Evolutionary conservation across 129 eudicot species (phyloP).

Genomic region (Glebionis coronaria): DNA sequence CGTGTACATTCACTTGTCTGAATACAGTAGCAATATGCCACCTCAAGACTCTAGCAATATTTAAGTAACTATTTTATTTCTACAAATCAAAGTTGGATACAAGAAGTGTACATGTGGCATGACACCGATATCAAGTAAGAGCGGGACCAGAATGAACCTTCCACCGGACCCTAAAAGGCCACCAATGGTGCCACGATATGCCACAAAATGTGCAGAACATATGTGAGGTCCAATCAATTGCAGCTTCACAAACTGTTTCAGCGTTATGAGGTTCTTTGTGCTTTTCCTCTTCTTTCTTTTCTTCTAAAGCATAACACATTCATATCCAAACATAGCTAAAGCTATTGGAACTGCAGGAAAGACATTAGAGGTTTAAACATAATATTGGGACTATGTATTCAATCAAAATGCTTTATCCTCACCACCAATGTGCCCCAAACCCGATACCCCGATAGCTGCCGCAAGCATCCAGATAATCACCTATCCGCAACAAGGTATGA

Average conservation of each 20-base stretch:
- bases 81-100: too few relatives aligned
- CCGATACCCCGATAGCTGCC: too few relatives aligned
- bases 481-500: too few relatives aligned
- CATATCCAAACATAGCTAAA: constrained; percentile 60
- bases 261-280: constrained; percentile 45
- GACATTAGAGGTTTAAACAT: too few relatives aligned
- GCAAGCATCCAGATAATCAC: too few relatives aligned
- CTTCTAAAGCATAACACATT: constrained; percentile 54
- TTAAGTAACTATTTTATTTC: too few relatives aligned
- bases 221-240: constrained; percentile 66
- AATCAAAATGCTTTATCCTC: too few relatives aligned
- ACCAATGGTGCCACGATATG: constrained; percentile 87
- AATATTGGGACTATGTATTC: too few relatives aligned
- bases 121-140: constrained; percentile 86
- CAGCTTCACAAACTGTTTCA: constrained; percentile 69
- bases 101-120: constrained; percentile 91
- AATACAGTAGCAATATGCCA: too few relatives aligned
- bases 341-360: constrained; percentile 44
- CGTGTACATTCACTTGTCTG: too few relatives aligned
- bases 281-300: constrained; percentile 57
- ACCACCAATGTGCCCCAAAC: too few relatives aligned
- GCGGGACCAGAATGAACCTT: constrained; percentile 86
- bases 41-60: too few relatives aligned
- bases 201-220: constrained; percentile 75
- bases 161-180: constrained; percentile 95